Conservation (phyloP, 2,329 filamentous ascomycete genomes). For the Ploettnerulaceae sp. region DNA sequence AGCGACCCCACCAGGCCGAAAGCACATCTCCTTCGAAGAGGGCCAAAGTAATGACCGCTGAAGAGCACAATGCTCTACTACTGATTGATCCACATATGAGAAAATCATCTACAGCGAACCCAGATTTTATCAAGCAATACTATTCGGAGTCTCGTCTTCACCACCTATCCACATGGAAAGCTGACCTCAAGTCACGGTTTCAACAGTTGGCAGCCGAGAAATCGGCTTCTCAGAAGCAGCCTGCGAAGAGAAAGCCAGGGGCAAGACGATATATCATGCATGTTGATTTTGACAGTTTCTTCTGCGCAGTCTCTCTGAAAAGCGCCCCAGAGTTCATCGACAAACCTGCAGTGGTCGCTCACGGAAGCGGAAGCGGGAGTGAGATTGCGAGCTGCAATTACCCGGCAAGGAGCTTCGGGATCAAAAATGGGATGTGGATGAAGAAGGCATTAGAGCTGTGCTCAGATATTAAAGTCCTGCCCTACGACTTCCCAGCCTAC, state of each 20-base stretch:
- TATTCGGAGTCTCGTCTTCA: constrained; percentile 94
- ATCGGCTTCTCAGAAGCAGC: constrained; percentile 42
- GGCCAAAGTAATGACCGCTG: constrained; percentile 60
- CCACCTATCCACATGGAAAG: constrained; percentile 95
- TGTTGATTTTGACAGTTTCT: constrained; percentile 98
- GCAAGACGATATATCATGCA: constrained; percentile 81
- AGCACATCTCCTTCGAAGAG: constrained; percentile 22
- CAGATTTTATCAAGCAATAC: constrained; percentile 88
- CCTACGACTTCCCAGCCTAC: constrained; percentile 93
- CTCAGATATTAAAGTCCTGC: constrained; percentile 80
- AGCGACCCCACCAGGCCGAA: constrained; percentile 16
- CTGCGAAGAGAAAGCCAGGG: constrained; percentile 51
- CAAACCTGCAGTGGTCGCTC: constrained; percentile 84
- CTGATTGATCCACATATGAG: constrained; percentile 79
- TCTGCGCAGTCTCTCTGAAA: constrained; percentile 85
- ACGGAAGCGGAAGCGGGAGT: constrained; percentile 77
- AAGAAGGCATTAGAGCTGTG: constrained; percentile 79
- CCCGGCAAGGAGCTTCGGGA: constrained; percentile 73
- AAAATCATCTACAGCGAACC: constrained; percentile 87
- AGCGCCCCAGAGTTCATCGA: constrained; percentile 68
- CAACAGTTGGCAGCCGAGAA: constrained; percentile 75
- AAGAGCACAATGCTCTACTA: constrained; percentile 85
- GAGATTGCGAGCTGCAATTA: constrained; percentile 99
- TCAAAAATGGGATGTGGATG: constrained; percentile 99
- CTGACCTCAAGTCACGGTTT: constrained; percentile 83